Evolutionary conservation across 2,329 filamentous ascomycete species (phyloP).

Genomic region (Claviceps purpurea): DNA sequence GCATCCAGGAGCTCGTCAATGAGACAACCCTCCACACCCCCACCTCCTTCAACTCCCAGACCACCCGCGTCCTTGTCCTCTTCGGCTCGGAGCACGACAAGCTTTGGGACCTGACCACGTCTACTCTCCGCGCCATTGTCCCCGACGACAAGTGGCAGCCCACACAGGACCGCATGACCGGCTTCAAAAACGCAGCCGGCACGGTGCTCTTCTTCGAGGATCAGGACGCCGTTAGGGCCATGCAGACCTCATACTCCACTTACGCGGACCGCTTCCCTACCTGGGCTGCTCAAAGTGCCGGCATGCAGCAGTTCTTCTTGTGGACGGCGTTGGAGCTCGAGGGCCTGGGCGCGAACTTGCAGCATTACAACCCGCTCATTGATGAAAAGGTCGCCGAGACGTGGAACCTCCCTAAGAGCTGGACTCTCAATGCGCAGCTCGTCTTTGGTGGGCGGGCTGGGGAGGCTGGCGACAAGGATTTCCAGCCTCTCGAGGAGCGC

Average conservation of each 20-base stretch:
- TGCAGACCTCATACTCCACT: slow-evolving; percentile 54
- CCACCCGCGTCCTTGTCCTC: slow-evolving; percentile 64
- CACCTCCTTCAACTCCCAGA: slow-evolving; percentile 80
- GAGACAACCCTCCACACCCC: slow-evolving; percentile 56
- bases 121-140: slow-evolving; percentile 40
- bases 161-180: slow-evolving; percentile 29
- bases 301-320: slow-evolving; percentile 63
- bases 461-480: slow-evolving; percentile 48
- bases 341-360: slow-evolving; percentile 75
- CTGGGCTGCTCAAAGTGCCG: slow-evolving; percentile 66
- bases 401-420: slow-evolving; percentile 59
- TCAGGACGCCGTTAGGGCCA: slow-evolving; percentile 47
- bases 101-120: slow-evolving; percentile 65
- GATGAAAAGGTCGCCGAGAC: slow-evolving; percentile 54
- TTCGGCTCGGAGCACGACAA: slow-evolving; percentile 73
- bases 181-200: slow-evolving; percentile 62
- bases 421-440: slow-evolving; percentile 70
- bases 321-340: slow-evolving; percentile 77
- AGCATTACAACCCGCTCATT: slow-evolving; percentile 81
- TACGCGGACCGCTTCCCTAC: slow-evolving; percentile 69
- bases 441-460: slow-evolving; percentile 60
- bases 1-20: slow-evolving; percentile 52
- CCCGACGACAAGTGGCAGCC: slow-evolving; percentile 47
- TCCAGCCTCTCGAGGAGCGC: slow-evolving; percentile 50
- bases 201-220: slow-evolving; percentile 86